phyloP scores from a whole-genome alignment of 768 basidiomycete species.

The Trametes cinnabarina region DNA sequence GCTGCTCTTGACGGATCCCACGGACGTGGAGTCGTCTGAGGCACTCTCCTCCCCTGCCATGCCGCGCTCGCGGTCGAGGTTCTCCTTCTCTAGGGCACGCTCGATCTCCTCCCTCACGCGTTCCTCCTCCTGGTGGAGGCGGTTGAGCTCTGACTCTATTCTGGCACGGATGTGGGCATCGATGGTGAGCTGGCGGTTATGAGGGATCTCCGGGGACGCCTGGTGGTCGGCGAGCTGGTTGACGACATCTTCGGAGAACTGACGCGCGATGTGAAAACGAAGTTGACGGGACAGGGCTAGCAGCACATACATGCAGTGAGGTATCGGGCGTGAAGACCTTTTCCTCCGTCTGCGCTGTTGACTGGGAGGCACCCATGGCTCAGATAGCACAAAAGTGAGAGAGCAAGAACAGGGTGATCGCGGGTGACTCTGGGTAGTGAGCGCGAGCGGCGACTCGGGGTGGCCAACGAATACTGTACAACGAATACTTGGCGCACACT shows the following conservation, averaged over 20 bases:
- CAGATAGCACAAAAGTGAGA: neutral
- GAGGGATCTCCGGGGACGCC: conserved; percentile 55
- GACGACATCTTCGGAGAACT: conserved; percentile 87
- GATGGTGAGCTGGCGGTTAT: conserved; percentile 69
- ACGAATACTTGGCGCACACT: no score
- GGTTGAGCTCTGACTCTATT: conserved; percentile 66
- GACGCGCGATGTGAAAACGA: conserved; percentile 5
- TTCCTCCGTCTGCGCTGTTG: conserved; percentile 53
- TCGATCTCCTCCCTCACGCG: conserved; percentile 72
- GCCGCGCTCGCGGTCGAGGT: conserved; percentile 70
- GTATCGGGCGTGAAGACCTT: conserved; percentile 48
- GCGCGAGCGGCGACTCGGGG: no score
- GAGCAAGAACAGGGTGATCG: no score
- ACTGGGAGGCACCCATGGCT: conserved; percentile 68
- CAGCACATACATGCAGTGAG: conserved; percentile 37
- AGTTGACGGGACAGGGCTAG: neutral
- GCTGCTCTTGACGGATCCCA: conserved; percentile 53
- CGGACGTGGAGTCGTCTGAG: conserved; percentile 34
- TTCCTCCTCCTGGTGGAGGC: conserved; percentile 68
- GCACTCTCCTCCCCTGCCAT: conserved; percentile 41
- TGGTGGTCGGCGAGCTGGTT: conserved; percentile 70
- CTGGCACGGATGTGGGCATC: conserved; percentile 71
- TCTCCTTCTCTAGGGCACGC: conserved; percentile 80
- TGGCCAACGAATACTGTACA: no score
- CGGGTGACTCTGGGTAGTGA: no score